phyloP scores from a whole-genome alignment of 1,284 basidiomycete genomes.

The Cutaneotrichosporon dermatis region DNA sequence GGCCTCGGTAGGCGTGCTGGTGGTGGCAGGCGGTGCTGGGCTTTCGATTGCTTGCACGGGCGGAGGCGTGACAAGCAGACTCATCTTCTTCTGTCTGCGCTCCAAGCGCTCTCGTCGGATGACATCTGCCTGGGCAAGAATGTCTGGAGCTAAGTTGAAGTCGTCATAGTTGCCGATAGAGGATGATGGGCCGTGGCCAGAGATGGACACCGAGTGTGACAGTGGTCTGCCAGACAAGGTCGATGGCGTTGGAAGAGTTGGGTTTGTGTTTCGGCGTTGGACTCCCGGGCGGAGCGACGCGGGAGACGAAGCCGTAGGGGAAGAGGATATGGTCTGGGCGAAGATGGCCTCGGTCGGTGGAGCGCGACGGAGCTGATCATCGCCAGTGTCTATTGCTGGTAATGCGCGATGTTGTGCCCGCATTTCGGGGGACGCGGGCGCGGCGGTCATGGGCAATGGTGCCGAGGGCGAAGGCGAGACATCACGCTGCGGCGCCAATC shows the following conservation, averaged over 20 bases:
- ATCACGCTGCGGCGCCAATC: constrained; percentile 24
- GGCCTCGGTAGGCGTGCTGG: constrained; percentile 21
- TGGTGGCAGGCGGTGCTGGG: constrained; percentile 39
- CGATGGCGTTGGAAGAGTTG: constrained; percentile 17
- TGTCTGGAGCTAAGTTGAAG: constrained; percentile 53
- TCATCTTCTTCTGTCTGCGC: constrained; percentile 53
- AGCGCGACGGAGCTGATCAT: not conserved
- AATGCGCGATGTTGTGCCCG: not conserved
- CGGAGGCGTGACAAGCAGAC: constrained; percentile 28
- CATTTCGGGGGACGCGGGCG: constrained; percentile 1
- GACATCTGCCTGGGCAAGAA: constrained; percentile 74
- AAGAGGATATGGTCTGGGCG: not conserved
- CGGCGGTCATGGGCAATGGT: not conserved
- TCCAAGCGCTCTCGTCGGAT: constrained; percentile 69
- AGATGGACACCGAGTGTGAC: constrained; percentile 11
- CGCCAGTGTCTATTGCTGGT: constrained; percentile 2
- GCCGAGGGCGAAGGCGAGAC: not conserved
- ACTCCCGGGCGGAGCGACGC: constrained; percentile 18
- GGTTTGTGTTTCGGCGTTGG: constrained; percentile 35
- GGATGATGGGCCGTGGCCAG: not conserved
- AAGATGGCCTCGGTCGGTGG: not conserved
- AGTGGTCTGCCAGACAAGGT: constrained; percentile 2
- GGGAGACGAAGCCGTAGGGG: not conserved
- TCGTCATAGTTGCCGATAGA: not conserved
- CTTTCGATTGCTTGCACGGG: not conserved